Conservation (phyloP, 169 alveolate species). For the Plasmodium gaboni region DNA sequence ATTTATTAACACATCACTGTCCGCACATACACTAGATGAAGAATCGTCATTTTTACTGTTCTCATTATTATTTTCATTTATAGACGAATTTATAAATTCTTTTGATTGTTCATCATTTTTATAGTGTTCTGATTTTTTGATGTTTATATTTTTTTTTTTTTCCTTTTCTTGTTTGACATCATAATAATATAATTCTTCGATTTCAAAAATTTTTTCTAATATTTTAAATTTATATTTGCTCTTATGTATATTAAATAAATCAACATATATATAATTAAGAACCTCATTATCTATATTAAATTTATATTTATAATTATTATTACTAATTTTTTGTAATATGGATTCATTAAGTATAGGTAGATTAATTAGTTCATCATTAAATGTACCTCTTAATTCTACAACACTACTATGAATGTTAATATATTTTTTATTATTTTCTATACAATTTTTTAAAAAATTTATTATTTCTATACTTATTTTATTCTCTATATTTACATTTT, state of each 20-base stretch:
- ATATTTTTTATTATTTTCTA: conserved; percentile 22
- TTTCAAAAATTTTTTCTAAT: conserved; percentile 43
- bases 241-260: conserved; percentile 54
- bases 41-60: background rate
- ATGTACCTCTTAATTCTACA: conserved; percentile 51
- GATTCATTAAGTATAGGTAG: conserved; percentile 48
- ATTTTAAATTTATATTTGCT: conserved; percentile 64
- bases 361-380: conserved; percentile 58
- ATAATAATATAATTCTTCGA: conserved; percentile 68
- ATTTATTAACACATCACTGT: conserved; percentile 57
- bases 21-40: conserved; percentile 36
- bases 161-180: conserved; percentile 7
- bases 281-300: conserved; percentile 42
- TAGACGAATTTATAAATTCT: background rate
- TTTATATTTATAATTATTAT: conserved; percentile 52
- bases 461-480: conserved; percentile 41
- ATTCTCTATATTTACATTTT: conserved; percentile 62
- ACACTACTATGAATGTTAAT: conserved; percentile 44
- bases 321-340: conserved; percentile 53
- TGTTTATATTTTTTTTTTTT: background rate
- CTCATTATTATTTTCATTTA: background rate
- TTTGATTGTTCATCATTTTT: background rate
- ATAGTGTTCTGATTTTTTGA: background rate
- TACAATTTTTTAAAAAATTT: conserved; percentile 36
- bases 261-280: conserved; percentile 57